Evolutionary conservation across 164 flowering plant species (phyloP).

Genomic region (Protea cynaroides): DNA sequence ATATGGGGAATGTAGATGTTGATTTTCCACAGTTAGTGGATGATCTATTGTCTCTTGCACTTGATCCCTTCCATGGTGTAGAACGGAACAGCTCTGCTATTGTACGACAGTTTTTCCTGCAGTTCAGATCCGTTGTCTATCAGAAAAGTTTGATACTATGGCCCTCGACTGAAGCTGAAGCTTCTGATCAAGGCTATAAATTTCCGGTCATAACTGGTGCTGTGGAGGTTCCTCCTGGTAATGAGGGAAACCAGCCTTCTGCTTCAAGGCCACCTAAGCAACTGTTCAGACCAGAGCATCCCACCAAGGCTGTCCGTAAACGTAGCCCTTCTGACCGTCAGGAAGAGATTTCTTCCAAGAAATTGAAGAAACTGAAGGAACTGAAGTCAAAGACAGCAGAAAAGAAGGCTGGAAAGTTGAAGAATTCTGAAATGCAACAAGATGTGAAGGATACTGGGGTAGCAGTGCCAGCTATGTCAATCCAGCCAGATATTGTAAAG

Average conservation of each 20-base stretch:
- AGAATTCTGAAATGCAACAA: conserved; percentile 30
- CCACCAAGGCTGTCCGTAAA: conserved; percentile 63
- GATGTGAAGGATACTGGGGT: conserved; percentile 23
- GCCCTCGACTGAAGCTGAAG: conserved; percentile 35
- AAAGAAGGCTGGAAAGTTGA: conserved; percentile 40
- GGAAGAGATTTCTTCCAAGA: conserved; percentile 60
- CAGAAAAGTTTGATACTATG: conserved; percentile 69
- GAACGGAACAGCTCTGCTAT: conserved; percentile 36
- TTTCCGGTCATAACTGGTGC: conserved; percentile 16
- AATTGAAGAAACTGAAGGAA: conserved; percentile 50
- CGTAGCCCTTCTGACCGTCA: conserved; percentile 70
- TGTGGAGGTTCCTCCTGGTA: conserved; percentile 23
- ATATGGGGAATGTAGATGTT: conserved; percentile 18
- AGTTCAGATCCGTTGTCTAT: conserved; percentile 68
- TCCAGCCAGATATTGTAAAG: conserved; percentile 23
- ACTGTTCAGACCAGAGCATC: conserved; percentile 49
- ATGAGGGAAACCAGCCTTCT: conserved; percentile 21
- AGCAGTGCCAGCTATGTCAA: conserved; percentile 16
- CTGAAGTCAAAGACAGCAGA: conserved; percentile 46
- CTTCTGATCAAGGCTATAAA: conserved; percentile 23
- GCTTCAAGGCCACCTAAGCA: conserved; percentile 34
- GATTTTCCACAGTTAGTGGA: conserved; percentile 46
- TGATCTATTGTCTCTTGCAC: conserved; percentile 65
- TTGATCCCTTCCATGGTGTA: conserved; percentile 63
- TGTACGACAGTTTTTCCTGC: conserved; percentile 41